Evolutionary conservation across 768 basidiomycete genomes (phyloP), one percentile per base, ranked within the genome.

Genomic region (Boletales sp.): DNA sequence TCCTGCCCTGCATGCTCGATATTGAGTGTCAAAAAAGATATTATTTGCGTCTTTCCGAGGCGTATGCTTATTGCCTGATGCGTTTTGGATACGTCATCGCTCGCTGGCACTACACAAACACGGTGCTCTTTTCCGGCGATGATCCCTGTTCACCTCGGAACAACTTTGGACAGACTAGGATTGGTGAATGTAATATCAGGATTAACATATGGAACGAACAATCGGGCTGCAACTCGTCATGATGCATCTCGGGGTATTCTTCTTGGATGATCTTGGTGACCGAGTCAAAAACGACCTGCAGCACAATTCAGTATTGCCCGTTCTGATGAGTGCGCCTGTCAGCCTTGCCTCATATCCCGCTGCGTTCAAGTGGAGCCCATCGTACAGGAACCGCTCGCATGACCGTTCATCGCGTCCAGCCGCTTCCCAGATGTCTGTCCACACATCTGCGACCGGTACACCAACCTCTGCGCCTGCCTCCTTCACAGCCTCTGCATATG

Each of bases 331-430:
- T 36, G 19, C 21, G n/a, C 19, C 40, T 29, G 12, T 40, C 15
- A 47, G 21, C 63, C 82, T 60, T 59, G 90, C 88, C 65, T 76
- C 64, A 58, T 94, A 94, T 19, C 90, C 94, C 2, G 69, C 76
- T n/a, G 66, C 73, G 46, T 79, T 90, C 59, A 92, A 68, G 67
- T 97, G 94, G 44, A 97, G 68, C 2, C 94, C 94, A 62, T 97
- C 94, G 37, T 62, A 68, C 46, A 90, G 65, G 60, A 76, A 86
- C 39, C 58, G 68, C 24, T 68, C 72, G 43, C 90, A 68, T 2
- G 70, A 71, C 27, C 68, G 65, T 62, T 86, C 82, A 8, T 80
- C 71, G 53, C 78, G 68, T 0, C 82, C 88, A n/a, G 86, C 82
- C 6, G 76, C 82, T n/a, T 83, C 74, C 75, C 83, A 90, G n/a